Conservation (phyloP, 768 basidiomycete genomes). For the Exidia glandulosa region DNA sequence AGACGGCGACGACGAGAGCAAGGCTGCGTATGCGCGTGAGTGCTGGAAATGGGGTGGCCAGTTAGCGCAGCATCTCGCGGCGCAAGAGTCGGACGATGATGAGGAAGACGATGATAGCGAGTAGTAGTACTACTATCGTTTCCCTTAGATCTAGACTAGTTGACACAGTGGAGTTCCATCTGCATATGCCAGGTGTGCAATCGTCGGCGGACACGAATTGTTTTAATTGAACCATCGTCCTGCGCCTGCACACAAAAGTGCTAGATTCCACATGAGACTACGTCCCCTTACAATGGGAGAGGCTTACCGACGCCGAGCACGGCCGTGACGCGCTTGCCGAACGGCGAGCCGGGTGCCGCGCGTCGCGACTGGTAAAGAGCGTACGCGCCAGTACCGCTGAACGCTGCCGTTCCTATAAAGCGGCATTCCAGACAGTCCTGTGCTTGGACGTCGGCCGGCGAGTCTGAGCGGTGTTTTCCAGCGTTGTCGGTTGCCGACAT, state of each 20-base stretch:
- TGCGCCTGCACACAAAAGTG: too few relatives aligned
- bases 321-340: constrained; percentile 51
- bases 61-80: constrained; percentile 13
- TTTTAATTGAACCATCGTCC: too few relatives aligned
- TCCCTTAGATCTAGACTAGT: too few relatives aligned
- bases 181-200: too few relatives aligned
- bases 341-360: constrained; percentile 45
- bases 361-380: constrained; percentile 55
- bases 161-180: too few relatives aligned
- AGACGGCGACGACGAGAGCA: constrained; percentile 17
- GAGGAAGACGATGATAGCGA: constrained; percentile 11
- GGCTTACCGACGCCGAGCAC: constrained; percentile 50
- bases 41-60: constrained; percentile 6
- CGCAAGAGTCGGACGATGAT: constrained; percentile 14
- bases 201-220: too few relatives aligned
- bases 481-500: too few relatives aligned
- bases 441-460: too few relatives aligned
- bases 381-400: constrained; percentile 54
- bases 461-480: too few relatives aligned
- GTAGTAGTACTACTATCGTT: constrained; percentile 6
- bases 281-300: constrained; percentile 20
- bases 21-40: constrained; percentile 8
- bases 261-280: too few relatives aligned
- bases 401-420: constrained; percentile 52
- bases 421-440: constrained; percentile 63